These are phyloP conservation scores for Phytopythium helicoides DNA, from an alignment of 352 stramenopile species.

Conservation along the genomic window DNA sequence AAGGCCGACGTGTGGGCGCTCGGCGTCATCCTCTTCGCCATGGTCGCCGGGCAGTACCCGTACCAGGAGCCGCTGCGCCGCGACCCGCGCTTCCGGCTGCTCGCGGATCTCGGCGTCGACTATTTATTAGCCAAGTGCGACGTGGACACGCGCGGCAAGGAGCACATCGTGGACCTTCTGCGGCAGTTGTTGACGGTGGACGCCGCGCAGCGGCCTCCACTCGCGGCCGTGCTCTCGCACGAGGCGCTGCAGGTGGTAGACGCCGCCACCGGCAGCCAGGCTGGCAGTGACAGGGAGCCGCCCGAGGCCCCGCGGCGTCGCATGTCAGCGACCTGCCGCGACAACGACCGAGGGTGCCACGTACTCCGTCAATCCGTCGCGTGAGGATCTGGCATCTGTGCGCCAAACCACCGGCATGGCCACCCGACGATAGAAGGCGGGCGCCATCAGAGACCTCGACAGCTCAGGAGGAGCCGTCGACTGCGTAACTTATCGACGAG, in stretches of 20 bases:
- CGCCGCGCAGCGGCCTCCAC: constrained; percentile 32
- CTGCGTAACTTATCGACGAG: constrained; percentile 4
- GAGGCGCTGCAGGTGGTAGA: constrained; percentile 20
- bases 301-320: not conserved
- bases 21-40: constrained; percentile 76
- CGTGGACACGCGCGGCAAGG: constrained; percentile 37
- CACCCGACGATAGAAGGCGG: no score
- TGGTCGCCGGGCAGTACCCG: constrained; percentile 64
- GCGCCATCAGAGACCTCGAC: not conserved
- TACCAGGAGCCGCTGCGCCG: constrained; percentile 50
- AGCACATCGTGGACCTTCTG: constrained; percentile 50
- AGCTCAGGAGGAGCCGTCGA: not conserved
- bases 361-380: constrained; percentile 5
- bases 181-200: constrained; percentile 55
- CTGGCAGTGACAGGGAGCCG: not conserved
- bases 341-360: constrained; percentile 1
- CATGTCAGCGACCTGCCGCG: constrained; percentile 6
- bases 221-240: constrained; percentile 41
- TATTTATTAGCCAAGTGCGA: constrained; percentile 70
- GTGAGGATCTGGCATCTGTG: not conserved
- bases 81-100: constrained; percentile 55
- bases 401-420: no score
- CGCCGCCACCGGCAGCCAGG: not conserved
- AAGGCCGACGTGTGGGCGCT: constrained; percentile 76
- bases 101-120: constrained; percentile 55